Base-by-base conservation (phyloP, 805 yeast species). In the Zygosaccharomyces bisporus region DNA sequence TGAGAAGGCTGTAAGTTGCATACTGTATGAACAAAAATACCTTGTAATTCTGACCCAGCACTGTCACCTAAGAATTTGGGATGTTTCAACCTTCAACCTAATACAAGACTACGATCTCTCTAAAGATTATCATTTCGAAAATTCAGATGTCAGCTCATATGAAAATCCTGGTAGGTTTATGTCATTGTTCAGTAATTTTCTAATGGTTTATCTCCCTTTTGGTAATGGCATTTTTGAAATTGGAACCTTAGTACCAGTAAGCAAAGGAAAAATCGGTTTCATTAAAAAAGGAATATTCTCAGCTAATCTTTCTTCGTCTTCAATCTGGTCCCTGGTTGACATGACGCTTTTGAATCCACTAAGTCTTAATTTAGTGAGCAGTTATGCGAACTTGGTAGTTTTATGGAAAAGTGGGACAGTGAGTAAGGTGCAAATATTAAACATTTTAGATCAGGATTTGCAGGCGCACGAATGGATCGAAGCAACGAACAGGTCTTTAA, bases 381-480 rank as follows among this genome's bases (percentile, higher is more conserved):
- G 56, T 23, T 59, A 50, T 29, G 43, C 72, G 16, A 64, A 66
- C 34, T 49, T 76, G 2, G 64, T 72, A 58, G 67, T 71, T 0
- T 63, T 82, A 25, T 80, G 86, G 86, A 83, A 81, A 55, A 77
- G 85, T 51, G 81, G 82, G 49, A 72, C 77, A 1, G 71, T 76
- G 1, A 74, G 80, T 10, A 63, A 71, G 32, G 51, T 77, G n/a
- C 71, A 71, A 45, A 52, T 63, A 10, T 49, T 70, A 30, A 59
- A 63, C 10, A 44, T 70, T 14, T 40, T 46, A 12, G 55, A 62
- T 27, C 64, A 64, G 14, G 42, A 41, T 20, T 48, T 54, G 39
- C 47, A 47, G 32, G 51, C 41, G 4, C 52, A 48, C 24, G 52
- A 57, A 34, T 60, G 67, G 63, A 44, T 57, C 30, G 63, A 64